A percentile compares a stretch with the other conserved stretches of the same genome.
Evolutionary conservation across 805 yeast species (phyloP).

Genomic region (Maudiozyma saulgeensis): DNA sequence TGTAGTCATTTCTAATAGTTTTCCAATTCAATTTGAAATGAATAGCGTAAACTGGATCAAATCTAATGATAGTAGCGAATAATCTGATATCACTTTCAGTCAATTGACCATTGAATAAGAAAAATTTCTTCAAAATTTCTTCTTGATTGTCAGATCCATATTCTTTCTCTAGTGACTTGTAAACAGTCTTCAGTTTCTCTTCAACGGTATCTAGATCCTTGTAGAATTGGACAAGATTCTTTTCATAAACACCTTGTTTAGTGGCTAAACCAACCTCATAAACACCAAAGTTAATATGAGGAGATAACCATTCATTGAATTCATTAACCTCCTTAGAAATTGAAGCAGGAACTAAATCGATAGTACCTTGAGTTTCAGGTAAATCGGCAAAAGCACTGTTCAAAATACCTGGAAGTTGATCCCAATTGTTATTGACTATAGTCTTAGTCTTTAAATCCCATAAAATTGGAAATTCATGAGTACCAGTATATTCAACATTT

Average conservation of each 20-base stretch:
- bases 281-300: conserved; percentile 82
- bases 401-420: conserved; percentile 79
- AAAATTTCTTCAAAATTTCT: conserved; percentile 25
- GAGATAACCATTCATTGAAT: conserved; percentile 71
- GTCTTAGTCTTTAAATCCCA: conserved; percentile 81
- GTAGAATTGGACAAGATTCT: conserved; percentile 55
- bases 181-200: conserved; percentile 59
- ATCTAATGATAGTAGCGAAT: conserved; percentile 76
- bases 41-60: conserved; percentile 86
- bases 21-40: conserved; percentile 87
- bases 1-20: conserved; percentile 69
- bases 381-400: conserved; percentile 59
- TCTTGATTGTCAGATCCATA: conserved; percentile 21
- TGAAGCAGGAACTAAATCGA: conserved; percentile 48
- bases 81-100: conserved; percentile 88
- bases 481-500: conserved; percentile 63
- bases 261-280: conserved; percentile 87
- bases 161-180: conserved; percentile 42
- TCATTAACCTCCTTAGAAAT: conserved; percentile 55
- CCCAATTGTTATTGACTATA: conserved; percentile 83
- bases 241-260: conserved; percentile 69
- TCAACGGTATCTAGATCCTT: conserved; percentile 63
- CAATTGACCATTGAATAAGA: conserved; percentile 49
- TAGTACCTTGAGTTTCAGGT: conserved; percentile 23
- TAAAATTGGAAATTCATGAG: conserved; percentile 85